These are phyloP conservation scores for Exophiala sp. DNA, from an alignment of 2,329 filamentous ascomycete species.

Conservation along the genomic window DNA sequence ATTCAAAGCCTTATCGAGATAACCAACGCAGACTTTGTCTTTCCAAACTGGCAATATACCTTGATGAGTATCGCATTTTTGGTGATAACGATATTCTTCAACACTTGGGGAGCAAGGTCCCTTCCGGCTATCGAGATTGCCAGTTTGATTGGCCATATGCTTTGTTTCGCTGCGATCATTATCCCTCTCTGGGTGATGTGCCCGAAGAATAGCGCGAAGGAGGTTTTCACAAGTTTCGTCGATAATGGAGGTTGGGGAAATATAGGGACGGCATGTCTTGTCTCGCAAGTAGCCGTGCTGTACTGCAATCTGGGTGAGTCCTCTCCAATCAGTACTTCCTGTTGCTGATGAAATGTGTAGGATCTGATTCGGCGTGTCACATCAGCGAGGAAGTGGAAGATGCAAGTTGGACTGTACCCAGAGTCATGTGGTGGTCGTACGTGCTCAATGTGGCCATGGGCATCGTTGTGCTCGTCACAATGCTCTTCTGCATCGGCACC, in stretches of 20 bases:
- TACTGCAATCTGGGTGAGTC: conserved; percentile 21
- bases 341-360: not conserved
- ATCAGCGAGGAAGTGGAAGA: conserved; percentile 45
- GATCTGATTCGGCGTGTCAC: conserved; percentile 9
- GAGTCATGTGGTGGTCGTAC: conserved; percentile 46
- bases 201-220: conserved; percentile 23
- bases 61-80: conserved; percentile 30
- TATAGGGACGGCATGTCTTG: conserved; percentile 24
- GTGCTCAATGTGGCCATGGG: conserved; percentile 45
- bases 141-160: conserved; percentile 27
- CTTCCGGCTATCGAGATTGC: conserved; percentile 28
- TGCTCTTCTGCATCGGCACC: conserved; percentile 39
- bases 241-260: conserved; percentile 31
- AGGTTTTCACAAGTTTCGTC: conserved; percentile 30
- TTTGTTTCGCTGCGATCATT: conserved; percentile 25
- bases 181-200: conserved; percentile 28
- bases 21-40: conserved; percentile 23
- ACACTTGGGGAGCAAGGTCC: conserved; percentile 24
- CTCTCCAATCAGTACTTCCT: not conserved
- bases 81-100: conserved; percentile 27
- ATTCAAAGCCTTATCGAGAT: conserved; percentile 38
- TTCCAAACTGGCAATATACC: conserved; percentile 31
- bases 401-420: conserved; percentile 44
- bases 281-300: conserved; percentile 15
- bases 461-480: conserved; percentile 45